These are phyloP conservation scores for Debaryomyces hansenii DNA, from an alignment of 805 yeast genomes.

Conservation along the genomic window DNA sequence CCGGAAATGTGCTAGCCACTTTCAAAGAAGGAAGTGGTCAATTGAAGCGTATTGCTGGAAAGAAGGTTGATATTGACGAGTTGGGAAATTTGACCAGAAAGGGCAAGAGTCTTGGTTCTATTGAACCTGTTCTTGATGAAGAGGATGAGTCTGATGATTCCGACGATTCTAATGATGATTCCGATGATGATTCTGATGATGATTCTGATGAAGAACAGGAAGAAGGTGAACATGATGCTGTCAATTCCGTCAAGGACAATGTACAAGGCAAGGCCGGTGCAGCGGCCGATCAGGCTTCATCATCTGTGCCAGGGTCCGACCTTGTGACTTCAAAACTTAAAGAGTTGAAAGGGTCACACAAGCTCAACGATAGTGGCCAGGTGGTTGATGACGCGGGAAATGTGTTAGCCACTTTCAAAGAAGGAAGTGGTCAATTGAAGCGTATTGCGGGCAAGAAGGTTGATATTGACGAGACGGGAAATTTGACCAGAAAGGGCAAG, in stretches of 20 bases:
- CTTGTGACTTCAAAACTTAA: constrained; percentile 1
- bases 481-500: constrained; percentile 1
- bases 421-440: constrained; percentile 1
- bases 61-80: constrained; percentile 1
- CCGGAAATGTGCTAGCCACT: background rate
- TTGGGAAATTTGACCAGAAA: background rate
- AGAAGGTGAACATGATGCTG: no score
- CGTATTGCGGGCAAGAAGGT: background rate
- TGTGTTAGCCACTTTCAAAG: background rate
- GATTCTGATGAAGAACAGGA: no score
- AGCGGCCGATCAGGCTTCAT: background rate
- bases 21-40: constrained; percentile 1
- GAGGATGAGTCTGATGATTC: background rate
- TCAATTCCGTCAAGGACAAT: background rate
- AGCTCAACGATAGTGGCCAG: background rate
- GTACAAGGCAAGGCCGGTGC: background rate
- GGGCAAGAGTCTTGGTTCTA: constrained; percentile 1
- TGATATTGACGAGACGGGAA: background rate
- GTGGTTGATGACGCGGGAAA: background rate
- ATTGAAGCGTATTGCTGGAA: background rate
- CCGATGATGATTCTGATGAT: background rate
- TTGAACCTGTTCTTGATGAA: background rate
- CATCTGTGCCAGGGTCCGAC: background rate
- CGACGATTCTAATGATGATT: no score
- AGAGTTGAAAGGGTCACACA: background rate